Percentiles rank a stretch among this genome's conserved stretches.
These are phyloP conservation scores for Ophiostoma tasmaniense DNA, from an alignment of 2,329 filamentous ascomycete species.

Conservation along the genomic window DNA sequence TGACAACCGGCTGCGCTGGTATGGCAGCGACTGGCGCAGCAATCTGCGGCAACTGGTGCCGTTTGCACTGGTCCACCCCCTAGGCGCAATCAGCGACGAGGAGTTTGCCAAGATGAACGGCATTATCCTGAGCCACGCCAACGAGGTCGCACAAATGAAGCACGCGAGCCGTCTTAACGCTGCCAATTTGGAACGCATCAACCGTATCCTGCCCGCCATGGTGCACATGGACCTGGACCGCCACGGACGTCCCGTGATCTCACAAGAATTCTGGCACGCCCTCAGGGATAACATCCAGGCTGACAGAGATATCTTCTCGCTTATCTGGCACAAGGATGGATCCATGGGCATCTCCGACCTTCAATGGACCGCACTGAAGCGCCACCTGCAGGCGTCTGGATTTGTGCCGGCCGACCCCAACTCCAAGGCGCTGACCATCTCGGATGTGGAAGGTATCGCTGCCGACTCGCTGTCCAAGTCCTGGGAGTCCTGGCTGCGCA, in stretches of 20 bases:
- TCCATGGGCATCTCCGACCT: constrained; percentile 35
- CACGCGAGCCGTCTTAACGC: constrained; percentile 30
- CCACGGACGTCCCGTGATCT: constrained; percentile 45
- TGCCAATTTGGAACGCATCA: constrained; percentile 35
- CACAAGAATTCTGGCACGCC: constrained; percentile 57
- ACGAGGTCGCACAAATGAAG: constrained; percentile 25
- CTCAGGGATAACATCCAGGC: constrained; percentile 46
- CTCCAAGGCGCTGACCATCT: constrained; percentile 25
- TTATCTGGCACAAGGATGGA: constrained; percentile 34
- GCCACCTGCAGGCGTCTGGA: constrained; percentile 30
- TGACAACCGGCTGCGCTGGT: constrained; percentile 23
- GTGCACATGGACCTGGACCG: constrained; percentile 47
- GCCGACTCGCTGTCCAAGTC: constrained; percentile 30
- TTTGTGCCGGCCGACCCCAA: constrained; percentile 24
- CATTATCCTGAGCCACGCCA: constrained; percentile 22
- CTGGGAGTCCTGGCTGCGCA: constrained; percentile 46
- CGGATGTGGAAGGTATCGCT: constrained; percentile 26
- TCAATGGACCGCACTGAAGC: constrained; percentile 40
- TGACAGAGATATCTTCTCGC: constrained; percentile 39
- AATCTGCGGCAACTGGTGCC: constrained; percentile 23
- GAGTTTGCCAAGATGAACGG: constrained; percentile 23
- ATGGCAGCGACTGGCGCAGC: constrained; percentile 22
- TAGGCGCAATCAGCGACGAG: constrained; percentile 22
- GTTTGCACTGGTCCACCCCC: constrained; percentile 19
- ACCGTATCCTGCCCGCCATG: constrained; percentile 44